phyloP scores from a whole-genome alignment of 495 filamentous ascomycete genomes.

The Aspergillus nidulans region DNA sequence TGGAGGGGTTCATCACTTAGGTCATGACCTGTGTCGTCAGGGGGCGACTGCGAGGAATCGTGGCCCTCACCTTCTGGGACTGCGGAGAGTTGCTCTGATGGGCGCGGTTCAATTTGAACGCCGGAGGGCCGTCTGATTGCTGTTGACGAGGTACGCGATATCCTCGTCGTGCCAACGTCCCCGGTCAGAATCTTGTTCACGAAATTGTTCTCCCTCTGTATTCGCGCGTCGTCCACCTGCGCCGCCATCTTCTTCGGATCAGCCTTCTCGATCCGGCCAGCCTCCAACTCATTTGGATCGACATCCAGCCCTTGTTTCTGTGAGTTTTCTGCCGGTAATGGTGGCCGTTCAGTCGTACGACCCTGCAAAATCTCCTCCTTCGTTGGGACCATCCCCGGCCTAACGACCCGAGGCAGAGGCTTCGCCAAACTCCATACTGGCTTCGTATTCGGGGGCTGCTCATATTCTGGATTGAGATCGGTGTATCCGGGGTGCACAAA shows the following conservation, averaged over 20 bases:
- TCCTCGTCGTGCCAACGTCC: slow-evolving; percentile 20
- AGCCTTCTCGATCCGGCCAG: slow-evolving; percentile 29
- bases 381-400: slow-evolving; percentile 42
- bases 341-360: slow-evolving; percentile 18
- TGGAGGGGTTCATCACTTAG: slow-evolving; percentile 20
- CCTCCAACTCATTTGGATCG: slow-evolving; percentile 36
- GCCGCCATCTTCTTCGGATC: slow-evolving; percentile 40
- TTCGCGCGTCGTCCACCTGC: slow-evolving; percentile 38
- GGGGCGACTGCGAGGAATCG: slow-evolving; percentile 10
- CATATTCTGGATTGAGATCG: slow-evolving; percentile 44
- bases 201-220: slow-evolving; percentile 39
- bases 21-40: slow-evolving; percentile 6
- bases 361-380: slow-evolving; percentile 33
- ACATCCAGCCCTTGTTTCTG: slow-evolving; percentile 33
- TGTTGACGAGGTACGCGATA: slow-evolving; percentile 30
- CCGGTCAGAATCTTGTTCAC: slow-evolving; percentile 35
- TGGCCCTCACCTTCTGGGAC: slow-evolving; percentile 24
- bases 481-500: slow-evolving; percentile 43
- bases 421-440: slow-evolving; percentile 49
- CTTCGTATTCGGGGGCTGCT: slow-evolving; percentile 33
- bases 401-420: slow-evolving; percentile 45
- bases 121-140: background rate
- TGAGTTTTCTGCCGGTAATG: slow-evolving; percentile 33
- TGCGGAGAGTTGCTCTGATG: slow-evolving; percentile 16
- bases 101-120: background rate